Percentiles rank a stretch among this genome's conserved stretches.
Conservation (phyloP, 805 yeast species). For the Nakazawaea pomicola region DNA sequence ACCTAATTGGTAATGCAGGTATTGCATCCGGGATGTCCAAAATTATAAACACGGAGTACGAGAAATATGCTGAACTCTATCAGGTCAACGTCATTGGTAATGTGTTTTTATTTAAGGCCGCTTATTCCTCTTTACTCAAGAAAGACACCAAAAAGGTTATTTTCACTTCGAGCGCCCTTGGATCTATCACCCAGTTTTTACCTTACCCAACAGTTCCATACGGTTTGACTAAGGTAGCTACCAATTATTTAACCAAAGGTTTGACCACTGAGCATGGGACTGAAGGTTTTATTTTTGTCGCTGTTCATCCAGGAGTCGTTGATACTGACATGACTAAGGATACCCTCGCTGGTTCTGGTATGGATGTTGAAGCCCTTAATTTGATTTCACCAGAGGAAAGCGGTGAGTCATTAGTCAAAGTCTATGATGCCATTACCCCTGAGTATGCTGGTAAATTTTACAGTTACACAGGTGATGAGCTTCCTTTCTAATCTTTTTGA, state of each 20-base stretch:
- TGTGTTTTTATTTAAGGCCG: constrained; percentile 2
- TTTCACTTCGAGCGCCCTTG: constrained; percentile 25
- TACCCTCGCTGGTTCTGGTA: too few relatives aligned
- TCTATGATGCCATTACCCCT: not conserved
- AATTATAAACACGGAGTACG: not conserved
- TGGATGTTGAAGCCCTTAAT: not conserved
- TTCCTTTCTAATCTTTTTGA: too few relatives aligned
- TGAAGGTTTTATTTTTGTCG: constrained; percentile 23
- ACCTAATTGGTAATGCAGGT: not conserved
- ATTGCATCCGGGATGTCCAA: not conserved
- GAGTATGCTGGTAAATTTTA: not conserved
- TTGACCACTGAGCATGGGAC: constrained; percentile 21
- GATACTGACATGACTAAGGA: constrained; percentile 25
- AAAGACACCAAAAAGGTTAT: constrained; percentile 22
- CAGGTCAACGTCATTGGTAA: not conserved
- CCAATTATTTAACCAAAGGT: constrained; percentile 24
- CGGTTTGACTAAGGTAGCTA: constrained; percentile 32
- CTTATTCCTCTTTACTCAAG: constrained; percentile 24
- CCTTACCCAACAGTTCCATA: constrained; percentile 22
- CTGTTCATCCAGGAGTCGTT: constrained; percentile 26
- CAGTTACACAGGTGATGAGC: not conserved
- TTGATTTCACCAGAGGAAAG: too few relatives aligned
- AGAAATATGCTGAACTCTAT: not conserved
- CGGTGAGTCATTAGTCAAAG: not conserved
- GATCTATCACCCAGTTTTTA: constrained; percentile 22